A percentile compares a stretch with the other conserved stretches of the same genome.
phyloP scores from a whole-genome alignment of 768 basidiomycete genomes.

The Leccinum variicolor region DNA sequence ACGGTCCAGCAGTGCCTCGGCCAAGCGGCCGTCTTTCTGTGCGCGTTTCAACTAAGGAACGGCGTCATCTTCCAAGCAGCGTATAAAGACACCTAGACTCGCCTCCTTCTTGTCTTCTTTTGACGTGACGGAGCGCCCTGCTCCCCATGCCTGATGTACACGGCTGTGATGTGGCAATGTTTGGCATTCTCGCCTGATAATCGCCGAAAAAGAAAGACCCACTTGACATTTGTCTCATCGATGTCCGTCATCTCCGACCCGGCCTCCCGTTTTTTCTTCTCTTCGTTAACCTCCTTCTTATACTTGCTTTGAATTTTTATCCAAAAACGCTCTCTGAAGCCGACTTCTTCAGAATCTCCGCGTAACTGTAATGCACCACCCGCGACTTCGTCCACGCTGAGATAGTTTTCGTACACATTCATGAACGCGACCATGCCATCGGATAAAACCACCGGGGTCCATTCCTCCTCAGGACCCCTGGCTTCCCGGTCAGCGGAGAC shows the following conservation, averaged over 20 bases:
- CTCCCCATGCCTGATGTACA: constrained; percentile 82
- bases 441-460: constrained; percentile 78
- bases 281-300: constrained; percentile 77
- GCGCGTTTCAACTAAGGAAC: constrained; percentile 69
- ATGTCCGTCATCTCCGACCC: constrained; percentile 48
- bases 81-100: constrained; percentile 16
- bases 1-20: constrained; percentile 77
- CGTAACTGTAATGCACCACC: constrained; percentile 75
- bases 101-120: constrained; percentile 72
- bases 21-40: constrained; percentile 72
- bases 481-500: constrained; percentile 86
- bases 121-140: constrained; percentile 70
- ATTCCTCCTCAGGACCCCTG: constrained; percentile 91
- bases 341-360: constrained; percentile 83
- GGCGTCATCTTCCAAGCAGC: constrained; percentile 1
- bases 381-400: constrained; percentile 81
- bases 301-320: constrained; percentile 89
- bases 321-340: constrained; percentile 84
- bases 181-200: neutral
- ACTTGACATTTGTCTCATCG: constrained; percentile 78
- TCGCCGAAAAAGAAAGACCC: constrained; percentile 30
- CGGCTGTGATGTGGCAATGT: constrained; percentile 41
- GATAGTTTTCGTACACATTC: constrained; percentile 87
- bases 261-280: constrained; percentile 67
- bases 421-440: constrained; percentile 87